Percentiles rank a stretch among this genome's conserved stretches.
Conservation (phyloP, 192 early-diverging fungal genomes). For the Umbelopsis sp. region DNA sequence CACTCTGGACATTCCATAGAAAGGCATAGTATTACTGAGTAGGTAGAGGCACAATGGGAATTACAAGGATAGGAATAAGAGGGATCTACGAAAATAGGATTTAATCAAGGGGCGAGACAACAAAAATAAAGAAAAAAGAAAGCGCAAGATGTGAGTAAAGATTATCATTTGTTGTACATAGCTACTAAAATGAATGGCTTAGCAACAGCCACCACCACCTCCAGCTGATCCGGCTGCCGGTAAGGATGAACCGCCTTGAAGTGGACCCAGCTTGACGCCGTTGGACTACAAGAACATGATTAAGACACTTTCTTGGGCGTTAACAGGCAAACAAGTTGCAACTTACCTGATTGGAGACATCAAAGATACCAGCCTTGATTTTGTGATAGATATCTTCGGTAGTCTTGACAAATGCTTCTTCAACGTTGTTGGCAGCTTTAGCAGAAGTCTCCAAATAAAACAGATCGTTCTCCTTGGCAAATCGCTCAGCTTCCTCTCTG, state of each 20-base stretch:
- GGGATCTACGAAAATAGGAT: not conserved
- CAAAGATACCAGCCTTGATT: constrained; percentile 75
- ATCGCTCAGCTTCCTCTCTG: constrained; percentile 83
- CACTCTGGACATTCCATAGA: not conserved
- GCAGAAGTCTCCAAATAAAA: constrained; percentile 92
- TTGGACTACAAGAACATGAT: not conserved
- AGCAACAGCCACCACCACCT: constrained; percentile 15
- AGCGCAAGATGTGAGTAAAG: not conserved
- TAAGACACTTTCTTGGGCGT: not conserved
- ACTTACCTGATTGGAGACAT: constrained; percentile 66
- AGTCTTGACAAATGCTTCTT: constrained; percentile 78
- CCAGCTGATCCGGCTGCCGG: constrained; percentile 9
- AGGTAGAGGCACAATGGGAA: not conserved
- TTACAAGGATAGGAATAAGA: constrained; percentile 13
- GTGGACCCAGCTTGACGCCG: constrained; percentile 9
- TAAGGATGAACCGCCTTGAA: constrained; percentile 5
- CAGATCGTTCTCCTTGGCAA: constrained; percentile 84
- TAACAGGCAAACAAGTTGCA: not conserved
- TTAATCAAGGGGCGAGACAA: not conserved
- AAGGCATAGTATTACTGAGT: constrained; percentile 4
- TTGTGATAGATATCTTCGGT: constrained; percentile 82
- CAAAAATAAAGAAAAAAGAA: not conserved
- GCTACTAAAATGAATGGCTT: not conserved
- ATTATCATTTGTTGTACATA: constrained; percentile 2
- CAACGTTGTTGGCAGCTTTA: constrained; percentile 86